Conservation (phyloP, 306 rosid genomes). For the Casuarina cunninghamiana region DNA sequence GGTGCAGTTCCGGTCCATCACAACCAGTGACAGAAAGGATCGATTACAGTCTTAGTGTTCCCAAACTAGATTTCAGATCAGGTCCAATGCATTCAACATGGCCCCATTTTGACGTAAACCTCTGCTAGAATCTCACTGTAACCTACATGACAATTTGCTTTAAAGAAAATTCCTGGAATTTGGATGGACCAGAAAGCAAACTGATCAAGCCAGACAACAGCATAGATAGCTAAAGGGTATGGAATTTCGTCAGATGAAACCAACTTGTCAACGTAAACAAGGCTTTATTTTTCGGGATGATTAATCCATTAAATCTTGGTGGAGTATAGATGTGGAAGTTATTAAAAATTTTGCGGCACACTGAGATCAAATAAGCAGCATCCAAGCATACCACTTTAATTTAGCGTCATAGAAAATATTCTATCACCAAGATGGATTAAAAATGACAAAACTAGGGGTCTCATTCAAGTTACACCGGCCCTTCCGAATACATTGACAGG, state of each 20-base stretch:
- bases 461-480: constrained; percentile 13
- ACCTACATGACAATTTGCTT: not conserved
- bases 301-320: not conserved
- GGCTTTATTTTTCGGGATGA: not conserved
- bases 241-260: not conserved
- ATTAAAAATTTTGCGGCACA: not conserved
- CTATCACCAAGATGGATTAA: constrained; percentile 21
- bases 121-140: not conserved
- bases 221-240: not conserved
- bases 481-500: constrained; percentile 21
- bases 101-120: constrained; percentile 23
- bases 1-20: constrained; percentile 13
- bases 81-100: not conserved
- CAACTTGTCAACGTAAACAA: constrained; percentile 4
- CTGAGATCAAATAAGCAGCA: constrained; percentile 1
- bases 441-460: constrained; percentile 17
- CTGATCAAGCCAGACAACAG: not conserved
- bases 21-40: constrained; percentile 15
- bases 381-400: not conserved
- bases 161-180: constrained; percentile 2
- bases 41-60: not conserved
- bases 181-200: constrained; percentile 4
- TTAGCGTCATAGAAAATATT: constrained; percentile 10
- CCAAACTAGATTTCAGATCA: not conserved
- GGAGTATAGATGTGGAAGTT: not conserved